Conservation (phyloP, 106 monocot genomes). For the Dendrobium nobile region DNA sequence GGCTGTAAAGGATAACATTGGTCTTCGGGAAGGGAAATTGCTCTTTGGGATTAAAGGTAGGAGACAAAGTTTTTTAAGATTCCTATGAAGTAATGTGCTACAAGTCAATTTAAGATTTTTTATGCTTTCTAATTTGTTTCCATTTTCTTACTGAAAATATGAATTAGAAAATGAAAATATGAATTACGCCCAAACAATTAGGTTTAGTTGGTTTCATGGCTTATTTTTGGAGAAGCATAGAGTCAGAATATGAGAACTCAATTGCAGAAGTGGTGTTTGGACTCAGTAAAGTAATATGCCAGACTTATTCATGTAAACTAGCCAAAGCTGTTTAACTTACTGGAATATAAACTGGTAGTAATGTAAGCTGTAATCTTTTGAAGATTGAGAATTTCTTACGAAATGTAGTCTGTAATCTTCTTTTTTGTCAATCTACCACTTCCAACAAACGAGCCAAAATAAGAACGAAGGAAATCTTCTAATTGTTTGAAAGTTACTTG, state of each 20-base stretch:
- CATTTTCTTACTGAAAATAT: background rate
- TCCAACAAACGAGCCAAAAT: background rate
- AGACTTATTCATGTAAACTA: too few relatives aligned
- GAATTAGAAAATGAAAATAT: background rate
- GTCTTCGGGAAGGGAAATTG: conserved; percentile 62
- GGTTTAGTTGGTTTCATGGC: background rate
- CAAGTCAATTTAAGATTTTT: background rate
- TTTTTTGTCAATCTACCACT: background rate
- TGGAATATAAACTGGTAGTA: too few relatives aligned
- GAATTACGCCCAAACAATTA: background rate
- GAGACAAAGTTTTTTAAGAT: background rate
- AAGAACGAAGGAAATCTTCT: background rate
- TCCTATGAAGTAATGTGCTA: background rate
- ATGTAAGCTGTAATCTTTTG: background rate
- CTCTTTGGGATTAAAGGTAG: conserved; percentile 79
- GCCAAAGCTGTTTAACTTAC: too few relatives aligned
- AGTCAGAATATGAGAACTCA: background rate
- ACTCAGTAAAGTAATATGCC: too few relatives aligned
- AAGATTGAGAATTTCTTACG: background rate
- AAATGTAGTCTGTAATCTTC: background rate
- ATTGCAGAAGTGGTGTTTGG: too few relatives aligned
- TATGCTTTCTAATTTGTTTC: background rate
- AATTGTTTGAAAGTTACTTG: too few relatives aligned
- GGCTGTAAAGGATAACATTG: conserved; percentile 62
- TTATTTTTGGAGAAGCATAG: background rate